Base-by-base conservation (phyloP, 2,329 filamentous ascomycete species). In the Diatrype stigma region DNA sequence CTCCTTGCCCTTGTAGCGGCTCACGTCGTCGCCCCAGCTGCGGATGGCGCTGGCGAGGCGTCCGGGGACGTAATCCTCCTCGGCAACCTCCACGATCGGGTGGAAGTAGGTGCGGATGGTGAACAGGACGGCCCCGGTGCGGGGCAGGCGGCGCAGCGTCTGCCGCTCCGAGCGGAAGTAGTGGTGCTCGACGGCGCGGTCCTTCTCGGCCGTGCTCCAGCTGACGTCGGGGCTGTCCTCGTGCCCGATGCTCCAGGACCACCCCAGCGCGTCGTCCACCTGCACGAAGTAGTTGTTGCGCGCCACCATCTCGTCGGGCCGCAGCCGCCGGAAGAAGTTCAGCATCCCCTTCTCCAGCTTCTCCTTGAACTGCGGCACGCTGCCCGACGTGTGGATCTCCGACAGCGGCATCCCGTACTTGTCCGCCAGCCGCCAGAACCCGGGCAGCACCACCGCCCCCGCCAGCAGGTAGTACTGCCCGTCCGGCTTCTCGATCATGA, bases 221-320 rank as follows among this genome's bases (percentile, higher is more conserved):
- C 84, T 85, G 2, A 85, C 80, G 0, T 74, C 74, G 0, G 73
- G 70, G 1, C 71, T 69, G 64, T 95, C 88, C 67, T 95, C 90
- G 16, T 71, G 60, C 0, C 90, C 90, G 58, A 95, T 92, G 60
- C 83, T 89, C 61, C 76, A 72, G 52, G 85, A 89, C 90, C 90
- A 95, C 0, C 86, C 75, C 1, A 96, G 73, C 5, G 78, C 70
- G 51, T 91, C 88, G 63, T 95, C 90, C 1, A 94, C 89, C 70
- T 95, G 90, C 56, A 95, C 80, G 72, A 95, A 95, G 70, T 94
- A 95, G 65, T 94, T 93, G 65, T 92, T 90, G 52, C 89, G 76
- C 48, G 65, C 68, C 52, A 77, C 75, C n/a, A 78, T 78, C 42
- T 82, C 81, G 40, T 90, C 84, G 1, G 86, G 86, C 62, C 80